A percentile compares a stretch with the other conserved stretches of the same genome.
phyloP scores from a whole-genome alignment of 441 rosid genomes.

The Populus hybrid region DNA sequence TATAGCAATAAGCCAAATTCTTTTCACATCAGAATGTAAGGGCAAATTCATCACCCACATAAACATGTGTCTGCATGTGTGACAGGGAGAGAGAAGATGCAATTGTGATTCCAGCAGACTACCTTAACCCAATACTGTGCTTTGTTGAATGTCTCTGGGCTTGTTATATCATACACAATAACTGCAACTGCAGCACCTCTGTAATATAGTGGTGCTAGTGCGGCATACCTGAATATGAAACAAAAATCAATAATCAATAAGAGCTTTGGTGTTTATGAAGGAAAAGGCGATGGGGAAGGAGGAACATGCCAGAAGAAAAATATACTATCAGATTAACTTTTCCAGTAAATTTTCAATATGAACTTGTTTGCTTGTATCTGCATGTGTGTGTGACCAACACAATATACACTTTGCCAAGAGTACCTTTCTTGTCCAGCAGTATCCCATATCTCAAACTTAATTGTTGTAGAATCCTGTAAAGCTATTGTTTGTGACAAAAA shows the following conservation, averaged over 20 bases:
- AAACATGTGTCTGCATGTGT: not conserved
- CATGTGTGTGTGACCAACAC: not conserved
- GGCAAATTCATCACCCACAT: not conserved
- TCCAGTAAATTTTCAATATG: not conserved
- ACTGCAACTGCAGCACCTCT: constrained; percentile 98
- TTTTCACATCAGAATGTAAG: not conserved
- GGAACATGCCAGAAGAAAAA: not conserved
- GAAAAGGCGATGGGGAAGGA: not conserved
- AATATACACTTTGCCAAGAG: constrained; percentile 8
- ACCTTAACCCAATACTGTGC: constrained; percentile 99
- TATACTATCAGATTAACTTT: constrained; percentile 7
- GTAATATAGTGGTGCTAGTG: constrained; percentile 92
- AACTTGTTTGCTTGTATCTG: not conserved
- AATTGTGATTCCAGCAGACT: constrained; percentile 9
- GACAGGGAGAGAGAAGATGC: not conserved
- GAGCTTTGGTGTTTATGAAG: not conserved
- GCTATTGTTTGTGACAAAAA: constrained; percentile 97
- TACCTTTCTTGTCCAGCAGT: constrained; percentile 99
- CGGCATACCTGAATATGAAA: constrained; percentile 69
- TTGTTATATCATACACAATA: constrained; percentile 94
- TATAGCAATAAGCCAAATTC: not conserved
- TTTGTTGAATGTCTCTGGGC: constrained; percentile 85
- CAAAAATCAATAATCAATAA: not conserved
- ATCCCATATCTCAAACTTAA: constrained; percentile 99
- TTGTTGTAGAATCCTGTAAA: constrained; percentile 94